A percentile compares a stretch with the other conserved stretches of the same genome.
These are phyloP conservation scores for Penicillium subrubescens DNA, from an alignment of 495 filamentous ascomycete genomes.

Conservation along the genomic window DNA sequence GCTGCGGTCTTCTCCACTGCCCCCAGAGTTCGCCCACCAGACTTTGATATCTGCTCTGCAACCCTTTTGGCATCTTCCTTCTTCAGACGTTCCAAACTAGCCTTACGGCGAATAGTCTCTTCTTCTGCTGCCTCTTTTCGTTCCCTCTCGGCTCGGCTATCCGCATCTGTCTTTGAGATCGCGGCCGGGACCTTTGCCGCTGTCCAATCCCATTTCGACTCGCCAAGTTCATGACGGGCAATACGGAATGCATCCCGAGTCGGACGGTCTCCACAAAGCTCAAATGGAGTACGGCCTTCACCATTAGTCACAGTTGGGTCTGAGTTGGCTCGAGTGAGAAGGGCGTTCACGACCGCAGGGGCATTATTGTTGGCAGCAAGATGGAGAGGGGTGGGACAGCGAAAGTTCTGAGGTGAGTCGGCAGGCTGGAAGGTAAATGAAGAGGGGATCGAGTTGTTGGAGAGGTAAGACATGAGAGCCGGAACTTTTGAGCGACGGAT, in stretches of 20 bases:
- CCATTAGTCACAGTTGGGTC: slow-evolving; percentile 70
- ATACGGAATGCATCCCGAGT: slow-evolving; percentile 93
- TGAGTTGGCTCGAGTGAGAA: slow-evolving; percentile 73
- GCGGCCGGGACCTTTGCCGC: slow-evolving; percentile 68
- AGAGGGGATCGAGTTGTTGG: slow-evolving; percentile 65
- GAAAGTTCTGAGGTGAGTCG: slow-evolving; percentile 69
- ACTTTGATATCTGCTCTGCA: slow-evolving; percentile 38
- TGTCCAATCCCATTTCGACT: slow-evolving; percentile 78
- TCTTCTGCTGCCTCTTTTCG: slow-evolving; percentile 56
- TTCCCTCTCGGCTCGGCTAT: slow-evolving; percentile 63
- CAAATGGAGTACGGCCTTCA: slow-evolving; percentile 76
- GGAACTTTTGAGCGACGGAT: slow-evolving; percentile 90
- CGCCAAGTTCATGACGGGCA: slow-evolving; percentile 79
- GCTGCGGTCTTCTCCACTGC: slow-evolving; percentile 64
- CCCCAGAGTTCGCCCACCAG: slow-evolving; percentile 52
- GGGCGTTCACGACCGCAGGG: slow-evolving; percentile 68
- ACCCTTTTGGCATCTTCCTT: slow-evolving; percentile 63
- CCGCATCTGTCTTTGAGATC: slow-evolving; percentile 68
- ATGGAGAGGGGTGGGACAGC: slow-evolving; percentile 85
- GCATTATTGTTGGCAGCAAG: slow-evolving; percentile 79
- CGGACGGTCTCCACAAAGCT: slow-evolving; percentile 80
- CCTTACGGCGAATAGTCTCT: slow-evolving; percentile 60
- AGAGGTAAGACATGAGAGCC: slow-evolving; percentile 81
- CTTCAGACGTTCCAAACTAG: slow-evolving; percentile 64
- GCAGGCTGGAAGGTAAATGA: slow-evolving; percentile 75